phyloP scores from a whole-genome alignment of 2,329 filamentous ascomycete species.

The Fusarium nodosum region DNA sequence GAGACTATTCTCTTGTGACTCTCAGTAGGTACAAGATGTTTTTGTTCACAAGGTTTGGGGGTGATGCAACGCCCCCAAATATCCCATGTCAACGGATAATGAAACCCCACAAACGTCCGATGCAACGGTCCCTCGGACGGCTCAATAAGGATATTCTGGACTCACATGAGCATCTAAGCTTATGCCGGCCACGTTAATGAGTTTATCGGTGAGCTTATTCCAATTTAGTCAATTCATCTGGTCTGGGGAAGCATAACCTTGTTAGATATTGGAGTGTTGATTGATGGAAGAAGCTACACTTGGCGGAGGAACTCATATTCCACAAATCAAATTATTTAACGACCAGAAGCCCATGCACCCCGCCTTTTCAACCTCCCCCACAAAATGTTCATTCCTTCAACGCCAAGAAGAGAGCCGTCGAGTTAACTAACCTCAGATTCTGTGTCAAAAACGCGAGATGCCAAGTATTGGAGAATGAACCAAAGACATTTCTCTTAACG shows the following conservation, averaged over 20 bases:
- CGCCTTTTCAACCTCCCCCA: constrained; percentile 19
- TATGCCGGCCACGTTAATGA: not conserved
- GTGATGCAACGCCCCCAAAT: not conserved
- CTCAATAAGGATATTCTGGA: too few relatives aligned
- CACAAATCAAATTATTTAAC: not conserved
- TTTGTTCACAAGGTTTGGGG: not conserved
- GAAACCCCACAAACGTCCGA: not conserved
- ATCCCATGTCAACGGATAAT: not conserved
- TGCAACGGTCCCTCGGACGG: not conserved
- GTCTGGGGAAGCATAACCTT: not conserved
- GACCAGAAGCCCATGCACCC: not conserved
- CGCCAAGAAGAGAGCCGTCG: not conserved
- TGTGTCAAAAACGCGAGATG: not conserved
- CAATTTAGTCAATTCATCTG: not conserved
- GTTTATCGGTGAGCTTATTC: constrained; percentile 8
- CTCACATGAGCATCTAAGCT: not conserved
- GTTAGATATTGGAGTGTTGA: fast-evolving
- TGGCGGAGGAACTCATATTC: not conserved
- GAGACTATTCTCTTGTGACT: not conserved
- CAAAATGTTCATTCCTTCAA: constrained; percentile 3
- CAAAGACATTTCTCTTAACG: too few relatives aligned
- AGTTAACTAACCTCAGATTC: constrained; percentile 12
- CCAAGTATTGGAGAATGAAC: not conserved
- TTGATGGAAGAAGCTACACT: not conserved
- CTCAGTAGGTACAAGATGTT: not conserved